Base-by-base conservation (phyloP, 164 flowering plant species). In the Santalum album region DNA sequence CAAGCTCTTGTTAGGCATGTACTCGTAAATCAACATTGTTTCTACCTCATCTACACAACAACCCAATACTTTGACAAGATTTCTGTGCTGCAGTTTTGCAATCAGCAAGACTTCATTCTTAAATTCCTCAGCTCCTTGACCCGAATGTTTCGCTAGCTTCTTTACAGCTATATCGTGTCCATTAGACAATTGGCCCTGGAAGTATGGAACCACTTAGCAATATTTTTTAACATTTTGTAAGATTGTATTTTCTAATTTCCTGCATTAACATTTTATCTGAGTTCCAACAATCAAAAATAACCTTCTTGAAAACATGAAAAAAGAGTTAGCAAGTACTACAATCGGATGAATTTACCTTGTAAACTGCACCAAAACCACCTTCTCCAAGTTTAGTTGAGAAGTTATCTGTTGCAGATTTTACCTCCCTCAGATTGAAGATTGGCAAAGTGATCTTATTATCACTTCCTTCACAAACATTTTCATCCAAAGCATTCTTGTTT, bases 311-410 rank as follows among this genome's bases (percentile, higher is more conserved):
- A 29, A 29, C 10, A 19, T 46, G 25, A 3, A 7, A 21, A 11
- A 26, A 22, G 23, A 22, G 12, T 46, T 14, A 16, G 23, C 25
- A 10, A 9, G 34, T 29, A 9, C 9, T 29, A 29, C 11, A 24
- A 24, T 25, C 18, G 14, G 0, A 25, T 18, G 12, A 4, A 2
- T 10, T 14, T 57, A 76, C 83, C 80, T 71, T 69, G 35, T 69
- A 72, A 23, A 79, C 81, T 0, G 56, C 2, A 17, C 84, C 84
- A 62, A 76, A 79, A 36, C 84, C 84, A 21, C 84, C 84, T 59
- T 69, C 55, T 19, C 84, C 84, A 1, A 79, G 74, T 61, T 66
- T 72, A n/a, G 74, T 76, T 1, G 74, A 69, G 48, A 76, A 76
- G 25, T 69, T 62, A n/a, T 65, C 23, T 4, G 80, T 74, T 20